phyloP scores from a whole-genome alignment of 352 stramenopile genomes.

The Pythium myriotylum region DNA sequence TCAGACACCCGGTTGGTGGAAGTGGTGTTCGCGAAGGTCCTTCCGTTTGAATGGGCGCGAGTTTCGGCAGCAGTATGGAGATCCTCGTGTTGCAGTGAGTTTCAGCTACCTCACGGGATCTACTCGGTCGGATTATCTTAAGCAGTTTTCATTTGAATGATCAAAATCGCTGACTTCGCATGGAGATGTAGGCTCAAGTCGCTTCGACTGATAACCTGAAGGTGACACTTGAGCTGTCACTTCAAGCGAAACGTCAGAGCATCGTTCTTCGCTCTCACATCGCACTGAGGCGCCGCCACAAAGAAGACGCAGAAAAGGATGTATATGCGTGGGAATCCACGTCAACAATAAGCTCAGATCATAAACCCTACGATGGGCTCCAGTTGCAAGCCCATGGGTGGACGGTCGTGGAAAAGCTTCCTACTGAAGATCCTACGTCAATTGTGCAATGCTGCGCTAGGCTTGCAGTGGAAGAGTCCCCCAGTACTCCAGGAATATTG shows the following conservation, averaged over 20 bases:
- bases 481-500: background rate
- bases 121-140: background rate
- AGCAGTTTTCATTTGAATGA: background rate
- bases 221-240: background rate
- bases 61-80: background rate
- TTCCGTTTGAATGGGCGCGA: background rate
- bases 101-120: background rate
- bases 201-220: background rate
- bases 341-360: background rate
- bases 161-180: background rate
- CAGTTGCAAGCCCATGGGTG: background rate
- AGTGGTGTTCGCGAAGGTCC: background rate
- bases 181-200: background rate
- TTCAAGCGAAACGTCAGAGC: background rate
- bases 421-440: background rate
- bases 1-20: background rate
- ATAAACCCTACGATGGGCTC: background rate
- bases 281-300: background rate
- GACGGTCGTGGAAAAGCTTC: background rate
- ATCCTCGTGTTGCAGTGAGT: background rate
- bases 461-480: background rate
- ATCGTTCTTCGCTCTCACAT: background rate
- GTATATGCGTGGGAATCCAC: background rate
- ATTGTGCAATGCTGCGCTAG: background rate
- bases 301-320: background rate